phyloP scores from a whole-genome alignment of 371 early-diverging fungal genomes.

The Mortierella sp. region DNA sequence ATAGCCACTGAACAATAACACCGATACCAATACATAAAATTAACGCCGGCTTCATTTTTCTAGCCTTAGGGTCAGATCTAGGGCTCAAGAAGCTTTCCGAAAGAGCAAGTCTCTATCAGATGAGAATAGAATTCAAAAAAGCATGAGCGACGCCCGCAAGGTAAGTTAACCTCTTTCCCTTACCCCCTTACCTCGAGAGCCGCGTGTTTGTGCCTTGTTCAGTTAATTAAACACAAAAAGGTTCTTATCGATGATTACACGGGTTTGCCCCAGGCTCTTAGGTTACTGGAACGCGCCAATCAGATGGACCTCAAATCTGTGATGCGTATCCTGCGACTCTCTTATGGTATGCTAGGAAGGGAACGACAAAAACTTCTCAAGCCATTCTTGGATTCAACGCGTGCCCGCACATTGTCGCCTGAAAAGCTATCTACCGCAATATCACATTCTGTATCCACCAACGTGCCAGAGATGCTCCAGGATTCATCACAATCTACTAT shows the following conservation, averaged over 20 bases:
- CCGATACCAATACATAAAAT: neutral
- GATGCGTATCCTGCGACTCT: conserved; percentile 32
- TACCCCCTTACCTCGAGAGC: neutral
- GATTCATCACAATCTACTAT: no score
- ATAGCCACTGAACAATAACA: no score
- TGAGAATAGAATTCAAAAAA: conserved; percentile 24
- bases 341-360: conserved; percentile 37
- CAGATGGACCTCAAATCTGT: conserved; percentile 44
- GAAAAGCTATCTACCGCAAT: conserved; percentile 26
- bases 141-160: conserved; percentile 27
- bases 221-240: conserved; percentile 4
- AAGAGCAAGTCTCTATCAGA: conserved; percentile 22
- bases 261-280: conserved; percentile 31
- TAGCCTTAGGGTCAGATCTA: conserved; percentile 32
- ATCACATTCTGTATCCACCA: neutral
- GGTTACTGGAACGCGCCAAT: conserved; percentile 48
- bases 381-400: conserved; percentile 37
- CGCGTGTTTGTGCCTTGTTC: neutral
- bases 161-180: neutral
- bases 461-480: no score
- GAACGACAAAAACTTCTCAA: conserved; percentile 41
- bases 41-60: neutral
- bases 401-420: conserved; percentile 23
- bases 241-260: no score
- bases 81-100: conserved; percentile 34